A percentile compares a stretch with the other conserved stretches of the same genome.
Conservation (phyloP, 2,329 filamentous ascomycete genomes). For the Nigrograna mackinnonii region DNA sequence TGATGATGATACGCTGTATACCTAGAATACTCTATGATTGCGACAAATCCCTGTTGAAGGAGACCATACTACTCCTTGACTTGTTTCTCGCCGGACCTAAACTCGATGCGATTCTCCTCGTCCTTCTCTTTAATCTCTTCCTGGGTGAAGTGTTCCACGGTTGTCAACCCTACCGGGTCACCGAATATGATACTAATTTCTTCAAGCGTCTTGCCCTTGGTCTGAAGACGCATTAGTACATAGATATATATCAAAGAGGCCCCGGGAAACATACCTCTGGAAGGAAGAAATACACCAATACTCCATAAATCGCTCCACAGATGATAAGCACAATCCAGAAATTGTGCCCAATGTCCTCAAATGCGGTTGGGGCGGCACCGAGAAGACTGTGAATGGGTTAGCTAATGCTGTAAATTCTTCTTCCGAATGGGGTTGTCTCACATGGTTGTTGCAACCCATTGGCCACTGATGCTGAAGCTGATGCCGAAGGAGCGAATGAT, state of each 20-base stretch:
- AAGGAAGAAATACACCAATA: slow-evolving; percentile 11
- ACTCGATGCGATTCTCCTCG: slow-evolving; percentile 3
- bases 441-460: slow-evolving; percentile 13
- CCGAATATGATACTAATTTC: slow-evolving; percentile 12
- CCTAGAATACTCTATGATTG: no score
- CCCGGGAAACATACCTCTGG: slow-evolving; percentile 7
- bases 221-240: slow-evolving; percentile 2
- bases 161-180: slow-evolving; percentile 6
- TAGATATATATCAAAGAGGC: background rate
- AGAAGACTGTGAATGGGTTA: no score
- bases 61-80: background rate
- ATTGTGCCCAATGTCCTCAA: slow-evolving; percentile 6
- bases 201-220: slow-evolving; percentile 8
- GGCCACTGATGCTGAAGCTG: slow-evolving; percentile 10
- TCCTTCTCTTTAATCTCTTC: slow-evolving; percentile 2
- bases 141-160: slow-evolving; percentile 1
- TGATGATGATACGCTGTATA: no score
- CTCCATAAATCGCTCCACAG: slow-evolving; percentile 5
- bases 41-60: background rate
- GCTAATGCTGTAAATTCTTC: no score
- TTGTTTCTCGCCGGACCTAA: background rate
- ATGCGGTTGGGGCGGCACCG: slow-evolving; percentile 10
- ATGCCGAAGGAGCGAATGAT: slow-evolving; percentile 10
- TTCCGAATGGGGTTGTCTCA: no score
- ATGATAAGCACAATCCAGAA: slow-evolving; percentile 11